Evolutionary conservation across 2,329 filamentous ascomycete species (phyloP).

Genomic region (Coniochaeta sp.): DNA sequence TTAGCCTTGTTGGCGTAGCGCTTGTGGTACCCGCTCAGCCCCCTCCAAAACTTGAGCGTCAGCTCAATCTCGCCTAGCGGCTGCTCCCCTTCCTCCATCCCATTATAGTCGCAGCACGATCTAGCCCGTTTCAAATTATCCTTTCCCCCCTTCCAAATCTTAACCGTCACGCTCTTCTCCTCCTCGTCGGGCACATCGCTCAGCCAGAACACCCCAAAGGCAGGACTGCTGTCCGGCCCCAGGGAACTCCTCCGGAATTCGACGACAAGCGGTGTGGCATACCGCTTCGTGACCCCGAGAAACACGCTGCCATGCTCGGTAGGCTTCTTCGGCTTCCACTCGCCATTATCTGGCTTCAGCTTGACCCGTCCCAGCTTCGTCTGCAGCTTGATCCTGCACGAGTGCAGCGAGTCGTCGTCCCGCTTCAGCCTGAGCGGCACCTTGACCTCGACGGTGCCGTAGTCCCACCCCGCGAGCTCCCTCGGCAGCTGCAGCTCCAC

Average conservation of each 20-base stretch:
- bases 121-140: constrained; percentile 29
- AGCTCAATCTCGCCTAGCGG: constrained; percentile 50
- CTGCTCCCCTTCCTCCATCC: constrained; percentile 45
- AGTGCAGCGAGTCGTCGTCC: constrained; percentile 1
- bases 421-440: constrained; percentile 34
- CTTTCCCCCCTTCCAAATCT: constrained; percentile 62
- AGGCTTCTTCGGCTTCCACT: constrained; percentile 47
- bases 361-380: constrained; percentile 39
- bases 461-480: constrained; percentile 61
- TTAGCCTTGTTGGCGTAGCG: constrained; percentile 40
- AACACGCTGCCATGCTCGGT: constrained; percentile 32
- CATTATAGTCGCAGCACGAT: constrained; percentile 25
- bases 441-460: constrained; percentile 61
- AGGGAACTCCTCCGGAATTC: constrained; percentile 52
- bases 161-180: constrained; percentile 47
- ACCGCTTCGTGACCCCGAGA: constrained; percentile 54
- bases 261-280: constrained; percentile 46
- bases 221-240: constrained; percentile 43
- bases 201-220: constrained; percentile 61
- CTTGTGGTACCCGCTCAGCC: constrained; percentile 52
- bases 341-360: constrained; percentile 38
- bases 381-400: constrained; percentile 19
- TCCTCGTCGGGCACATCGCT: constrained; percentile 64
- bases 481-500: constrained; percentile 54
- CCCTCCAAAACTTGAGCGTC: constrained; percentile 52